Conservation (phyloP, 345 rosid species). For the Heritiera fomes region DNA sequence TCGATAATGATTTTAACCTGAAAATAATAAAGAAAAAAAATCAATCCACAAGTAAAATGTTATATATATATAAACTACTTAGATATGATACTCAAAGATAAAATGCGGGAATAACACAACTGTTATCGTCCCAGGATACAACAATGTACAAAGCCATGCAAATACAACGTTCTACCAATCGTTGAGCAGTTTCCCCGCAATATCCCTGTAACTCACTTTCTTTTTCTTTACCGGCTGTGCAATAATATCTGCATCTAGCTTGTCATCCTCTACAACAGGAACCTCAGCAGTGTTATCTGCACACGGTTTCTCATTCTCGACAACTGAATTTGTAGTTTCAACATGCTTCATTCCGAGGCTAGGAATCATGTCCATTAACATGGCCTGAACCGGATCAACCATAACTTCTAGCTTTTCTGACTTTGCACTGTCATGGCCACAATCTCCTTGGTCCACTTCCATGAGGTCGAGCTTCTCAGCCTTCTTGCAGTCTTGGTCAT, state of each 20-base stretch:
- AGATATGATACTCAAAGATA: too few species aligned
- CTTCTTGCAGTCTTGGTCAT: conserved; percentile 19
- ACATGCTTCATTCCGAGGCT: conserved; percentile 54
- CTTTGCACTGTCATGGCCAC: conserved; percentile 12
- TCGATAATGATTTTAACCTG: too few species aligned
- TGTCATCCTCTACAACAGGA: conserved; percentile 29
- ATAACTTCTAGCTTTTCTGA: conserved; percentile 35
- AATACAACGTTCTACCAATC: conserved; percentile 38
- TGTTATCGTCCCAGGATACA: neutral
- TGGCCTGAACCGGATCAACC: conserved; percentile 82
- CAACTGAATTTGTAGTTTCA: conserved; percentile 18
- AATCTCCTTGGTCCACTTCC: conserved; percentile 14
- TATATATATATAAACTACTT: too few species aligned
- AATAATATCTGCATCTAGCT: conserved; percentile 18
- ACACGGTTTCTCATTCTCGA: conserved; percentile 29
- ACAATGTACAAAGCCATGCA: neutral
- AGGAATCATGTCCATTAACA: conserved; percentile 85
- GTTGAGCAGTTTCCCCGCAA: conserved; percentile 67
- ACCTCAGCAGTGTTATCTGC: conserved; percentile 12
- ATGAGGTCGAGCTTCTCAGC: conserved; percentile 12
- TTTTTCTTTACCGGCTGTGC: conserved; percentile 52
- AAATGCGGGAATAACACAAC: too few species aligned
- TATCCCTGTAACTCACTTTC: conserved; percentile 88
- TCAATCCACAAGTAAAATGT: too few species aligned
- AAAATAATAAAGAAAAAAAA: too few species aligned